A percentile compares a stretch with the other conserved stretches of the same genome.
Evolutionary conservation across 2,329 filamentous ascomycete species (phyloP).

Genomic region (Fusarium albidum): DNA sequence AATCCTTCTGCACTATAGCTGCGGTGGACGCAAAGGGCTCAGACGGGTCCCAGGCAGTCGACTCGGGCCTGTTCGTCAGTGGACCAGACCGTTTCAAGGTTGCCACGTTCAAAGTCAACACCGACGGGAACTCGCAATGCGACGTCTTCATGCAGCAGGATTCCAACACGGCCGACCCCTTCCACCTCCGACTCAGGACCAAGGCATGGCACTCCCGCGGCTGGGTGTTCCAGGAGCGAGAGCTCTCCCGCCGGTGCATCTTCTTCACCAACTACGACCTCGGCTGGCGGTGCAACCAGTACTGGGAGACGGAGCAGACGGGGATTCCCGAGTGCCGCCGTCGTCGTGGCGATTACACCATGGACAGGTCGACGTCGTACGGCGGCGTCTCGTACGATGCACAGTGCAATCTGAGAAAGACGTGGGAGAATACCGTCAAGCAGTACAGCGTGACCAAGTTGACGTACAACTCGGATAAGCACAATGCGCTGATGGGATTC

Average conservation of each 20-base stretch:
- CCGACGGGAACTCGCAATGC: too few relatives aligned
- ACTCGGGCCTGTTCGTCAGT: too few relatives aligned
- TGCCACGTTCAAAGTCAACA: too few relatives aligned
- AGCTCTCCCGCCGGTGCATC: conserved; percentile 1
- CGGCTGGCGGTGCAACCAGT: neutral
- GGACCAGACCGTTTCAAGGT: too few relatives aligned
- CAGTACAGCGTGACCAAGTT: too few relatives aligned
- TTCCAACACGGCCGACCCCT: neutral
- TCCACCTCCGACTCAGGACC: neutral
- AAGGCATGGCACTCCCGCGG: conserved; percentile 4
- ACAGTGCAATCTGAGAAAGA: too few relatives aligned
- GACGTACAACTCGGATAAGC: too few relatives aligned
- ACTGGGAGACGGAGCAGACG: neutral
- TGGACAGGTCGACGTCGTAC: too few relatives aligned
- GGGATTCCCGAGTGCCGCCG: neutral
- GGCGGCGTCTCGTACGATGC: too few relatives aligned
- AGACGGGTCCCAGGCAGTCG: neutral
- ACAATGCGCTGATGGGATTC: too few relatives aligned
- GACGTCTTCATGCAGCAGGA: too few relatives aligned
- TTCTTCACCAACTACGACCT: conserved; percentile 2
- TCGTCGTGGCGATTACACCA: neutral
- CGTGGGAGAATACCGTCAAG: too few relatives aligned
- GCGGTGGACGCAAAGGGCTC: neutral
- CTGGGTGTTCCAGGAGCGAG: conserved; percentile 2
- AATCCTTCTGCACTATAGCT: conserved; percentile 2